Conservation (phyloP, 1,284 basidiomycete genomes). For the Thelephora terrestris region DNA sequence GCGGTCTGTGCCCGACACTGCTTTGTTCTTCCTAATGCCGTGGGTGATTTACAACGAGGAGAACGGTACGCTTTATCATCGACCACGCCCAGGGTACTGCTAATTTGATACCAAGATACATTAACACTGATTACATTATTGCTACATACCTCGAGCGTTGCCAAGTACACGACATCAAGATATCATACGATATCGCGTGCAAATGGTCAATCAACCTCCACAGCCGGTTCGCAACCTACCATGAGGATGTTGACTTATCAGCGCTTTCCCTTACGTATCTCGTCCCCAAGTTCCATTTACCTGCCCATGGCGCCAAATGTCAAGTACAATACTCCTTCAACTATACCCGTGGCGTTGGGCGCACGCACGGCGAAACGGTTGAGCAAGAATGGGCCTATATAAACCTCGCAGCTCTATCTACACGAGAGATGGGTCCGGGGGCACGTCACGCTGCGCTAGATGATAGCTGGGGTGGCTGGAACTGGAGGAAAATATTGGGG, state of each 20-base stretch:
- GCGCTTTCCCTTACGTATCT: slow-evolving; percentile 11
- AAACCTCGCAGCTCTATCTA: slow-evolving; percentile 13
- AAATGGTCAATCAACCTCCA: slow-evolving; percentile 20
- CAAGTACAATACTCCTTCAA: slow-evolving; percentile 15
- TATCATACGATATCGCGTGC: slow-evolving; percentile 28
- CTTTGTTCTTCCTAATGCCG: no score
- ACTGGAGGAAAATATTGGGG: slow-evolving; percentile 17
- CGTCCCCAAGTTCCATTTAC: slow-evolving; percentile 20
- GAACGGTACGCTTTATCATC: slow-evolving; percentile 22
- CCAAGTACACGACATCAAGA: slow-evolving; percentile 9
- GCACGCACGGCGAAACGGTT: no score
- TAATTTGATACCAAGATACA: slow-evolving; percentile 20
- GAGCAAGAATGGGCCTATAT: slow-evolving; percentile 11
- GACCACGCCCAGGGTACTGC: no score
- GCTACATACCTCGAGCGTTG: slow-evolving; percentile 12
- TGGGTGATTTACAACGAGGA: slow-evolving; percentile 28
- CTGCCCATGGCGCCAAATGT: slow-evolving; percentile 14
- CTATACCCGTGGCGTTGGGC: no score
- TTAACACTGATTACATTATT: slow-evolving; percentile 29
- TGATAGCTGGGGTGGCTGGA: no score
- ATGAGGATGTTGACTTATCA: no score
- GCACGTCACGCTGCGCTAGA: slow-evolving; percentile 15
- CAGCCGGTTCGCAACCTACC: slow-evolving; percentile 5
- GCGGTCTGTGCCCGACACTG: slow-evolving; percentile 25
- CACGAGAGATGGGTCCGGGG: slow-evolving; percentile 17